A percentile compares a stretch with the other conserved stretches of the same genome.
Conservation (phyloP, 768 basidiomycete genomes). For the Mycena venus region DNA sequence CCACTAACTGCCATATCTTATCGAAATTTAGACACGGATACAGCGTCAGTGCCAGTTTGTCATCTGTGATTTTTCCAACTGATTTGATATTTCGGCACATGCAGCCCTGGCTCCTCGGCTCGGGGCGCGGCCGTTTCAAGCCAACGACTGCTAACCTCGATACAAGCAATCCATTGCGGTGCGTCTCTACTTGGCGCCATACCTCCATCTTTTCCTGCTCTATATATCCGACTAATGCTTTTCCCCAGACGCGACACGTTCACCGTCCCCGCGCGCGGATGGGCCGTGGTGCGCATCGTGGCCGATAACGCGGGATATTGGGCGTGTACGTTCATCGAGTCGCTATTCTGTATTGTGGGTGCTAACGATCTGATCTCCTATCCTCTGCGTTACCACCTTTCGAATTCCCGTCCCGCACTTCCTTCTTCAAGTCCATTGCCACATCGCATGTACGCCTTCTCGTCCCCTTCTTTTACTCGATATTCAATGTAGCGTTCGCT, state of each 20-base stretch:
- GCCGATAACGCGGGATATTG: slow-evolving; percentile 31
- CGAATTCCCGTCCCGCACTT: too few species aligned
- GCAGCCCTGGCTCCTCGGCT: slow-evolving; percentile 31
- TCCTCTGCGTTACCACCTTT: too few species aligned
- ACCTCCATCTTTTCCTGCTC: too few species aligned
- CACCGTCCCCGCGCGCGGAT: slow-evolving; percentile 18
- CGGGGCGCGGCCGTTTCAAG: slow-evolving; percentile 22
- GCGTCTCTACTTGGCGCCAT: too few species aligned
- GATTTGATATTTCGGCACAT: too few species aligned
- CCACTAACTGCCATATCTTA: neutral
- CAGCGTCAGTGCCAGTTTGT: neutral
- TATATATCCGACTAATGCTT: too few species aligned
- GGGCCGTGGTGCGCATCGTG: slow-evolving; percentile 29
- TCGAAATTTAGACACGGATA: slow-evolving; percentile 23
- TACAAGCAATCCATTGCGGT: slow-evolving; percentile 9
- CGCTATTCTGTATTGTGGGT: too few species aligned
- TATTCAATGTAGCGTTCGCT: too few species aligned
- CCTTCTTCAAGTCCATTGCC: slow-evolving; percentile 23
- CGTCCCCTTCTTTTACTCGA: too few species aligned
- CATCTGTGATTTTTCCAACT: neutral
- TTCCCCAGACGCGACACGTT: slow-evolving; percentile 29
- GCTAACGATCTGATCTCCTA: too few species aligned
- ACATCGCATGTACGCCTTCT: slow-evolving; percentile 27
- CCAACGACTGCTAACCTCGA: neutral
- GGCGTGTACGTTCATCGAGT: slow-evolving; percentile 35